Evolutionary conservation across 768 basidiomycete species (phyloP).

Genomic region (Kwoniella sp.): DNA sequence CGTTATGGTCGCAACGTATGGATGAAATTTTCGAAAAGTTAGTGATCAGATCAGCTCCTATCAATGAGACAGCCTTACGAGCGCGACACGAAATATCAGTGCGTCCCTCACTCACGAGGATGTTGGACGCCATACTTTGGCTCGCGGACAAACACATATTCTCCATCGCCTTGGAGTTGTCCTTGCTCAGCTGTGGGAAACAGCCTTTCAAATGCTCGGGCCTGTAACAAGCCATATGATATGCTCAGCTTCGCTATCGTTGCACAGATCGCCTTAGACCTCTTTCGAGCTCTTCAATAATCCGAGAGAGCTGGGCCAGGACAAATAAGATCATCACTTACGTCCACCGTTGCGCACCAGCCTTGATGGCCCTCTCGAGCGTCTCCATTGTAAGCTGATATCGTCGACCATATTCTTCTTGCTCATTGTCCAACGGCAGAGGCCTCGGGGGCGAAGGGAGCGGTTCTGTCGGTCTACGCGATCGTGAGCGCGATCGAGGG

Average conservation of each 20-base stretch:
- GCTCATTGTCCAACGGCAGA: constrained; percentile 5
- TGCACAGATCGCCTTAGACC: neutral
- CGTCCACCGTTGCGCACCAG: constrained; percentile 54
- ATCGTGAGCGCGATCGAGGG: constrained; percentile 7
- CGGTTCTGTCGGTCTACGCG: constrained; percentile 8
- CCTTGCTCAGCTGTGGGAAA: constrained; percentile 32
- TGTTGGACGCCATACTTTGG: constrained; percentile 32
- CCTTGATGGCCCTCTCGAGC: constrained; percentile 46
- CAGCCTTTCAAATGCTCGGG: constrained; percentile 32
- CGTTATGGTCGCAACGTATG: no score
- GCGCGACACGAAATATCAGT: no score
- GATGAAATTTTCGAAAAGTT: no score
- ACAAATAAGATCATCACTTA: constrained; percentile 27
- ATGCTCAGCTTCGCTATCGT: neutral
- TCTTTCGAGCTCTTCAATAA: no score
- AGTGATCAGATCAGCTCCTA: no score
- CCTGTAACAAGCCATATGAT: neutral
- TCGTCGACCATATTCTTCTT: constrained; percentile 35
- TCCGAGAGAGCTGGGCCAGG: no score
- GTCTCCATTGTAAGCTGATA: constrained; percentile 44
- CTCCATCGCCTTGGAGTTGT: constrained; percentile 30
- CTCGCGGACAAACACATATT: constrained; percentile 36
- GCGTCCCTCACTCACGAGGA: constrained; percentile 48
- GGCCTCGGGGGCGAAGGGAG: constrained; percentile 22
- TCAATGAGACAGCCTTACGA: no score